Percentiles rank a stretch among this genome's conserved stretches.
Conservation (phyloP, 2,329 filamentous ascomycete species). For the Aspergillus fructus region DNA sequence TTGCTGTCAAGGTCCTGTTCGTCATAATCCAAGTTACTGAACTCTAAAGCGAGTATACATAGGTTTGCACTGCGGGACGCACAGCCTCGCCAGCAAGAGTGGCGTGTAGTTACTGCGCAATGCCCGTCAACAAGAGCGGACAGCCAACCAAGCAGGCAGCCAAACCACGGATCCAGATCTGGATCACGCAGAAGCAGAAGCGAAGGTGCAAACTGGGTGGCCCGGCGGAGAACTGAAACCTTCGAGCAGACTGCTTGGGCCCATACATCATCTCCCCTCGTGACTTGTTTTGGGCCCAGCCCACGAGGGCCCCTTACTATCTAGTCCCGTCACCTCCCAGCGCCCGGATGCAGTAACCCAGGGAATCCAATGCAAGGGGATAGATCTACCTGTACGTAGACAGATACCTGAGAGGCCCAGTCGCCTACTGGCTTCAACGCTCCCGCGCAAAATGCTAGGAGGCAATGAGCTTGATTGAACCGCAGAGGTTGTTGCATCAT, state of each 20-base stretch:
- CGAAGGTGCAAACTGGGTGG: too few species aligned
- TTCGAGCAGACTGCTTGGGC: background rate
- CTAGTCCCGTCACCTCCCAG: background rate
- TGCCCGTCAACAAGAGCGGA: background rate
- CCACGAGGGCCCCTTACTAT: constrained; percentile 12
- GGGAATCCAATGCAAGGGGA: constrained; percentile 16
- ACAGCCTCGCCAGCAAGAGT: background rate
- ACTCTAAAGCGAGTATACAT: background rate
- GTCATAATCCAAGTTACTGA: background rate
- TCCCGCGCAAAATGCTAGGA: constrained; percentile 13
- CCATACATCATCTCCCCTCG: constrained; percentile 12
- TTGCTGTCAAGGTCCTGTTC: background rate
- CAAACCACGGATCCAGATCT: constrained; percentile 4
- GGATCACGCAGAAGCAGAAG: background rate
- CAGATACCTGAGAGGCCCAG: background rate
- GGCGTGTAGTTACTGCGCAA: background rate
- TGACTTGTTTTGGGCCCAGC: constrained; percentile 8
- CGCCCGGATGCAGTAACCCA: background rate
- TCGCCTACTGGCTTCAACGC: background rate
- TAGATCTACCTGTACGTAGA: background rate
- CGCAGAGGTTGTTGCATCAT: constrained; percentile 9
- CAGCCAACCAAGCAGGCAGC: background rate
- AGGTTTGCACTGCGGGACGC: background rate
- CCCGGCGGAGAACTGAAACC: background rate
- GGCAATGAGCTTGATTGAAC: constrained; percentile 21